Percentiles rank a stretch among this genome's conserved stretches.
These are phyloP conservation scores for Angomonas ambiguus DNA, from an alignment of 208 protist genomes.

Conservation along the genomic window DNA sequence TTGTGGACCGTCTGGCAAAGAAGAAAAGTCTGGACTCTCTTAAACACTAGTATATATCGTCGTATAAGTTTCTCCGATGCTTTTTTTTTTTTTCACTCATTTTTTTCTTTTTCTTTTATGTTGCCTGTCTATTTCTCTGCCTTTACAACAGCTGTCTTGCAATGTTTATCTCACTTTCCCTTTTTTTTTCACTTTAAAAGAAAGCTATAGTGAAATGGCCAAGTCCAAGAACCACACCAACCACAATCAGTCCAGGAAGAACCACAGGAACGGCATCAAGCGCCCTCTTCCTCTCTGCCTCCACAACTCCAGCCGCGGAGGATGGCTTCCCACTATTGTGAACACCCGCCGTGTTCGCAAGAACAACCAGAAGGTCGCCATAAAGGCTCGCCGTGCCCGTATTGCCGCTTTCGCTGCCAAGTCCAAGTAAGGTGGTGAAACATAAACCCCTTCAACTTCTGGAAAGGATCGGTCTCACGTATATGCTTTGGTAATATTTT, in stretches of 20 bases:
- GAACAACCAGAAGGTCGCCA: constrained; percentile 83
- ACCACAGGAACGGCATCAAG: constrained; percentile 91
- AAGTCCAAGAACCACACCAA: constrained; percentile 94
- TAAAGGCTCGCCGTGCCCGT: constrained; percentile 72
- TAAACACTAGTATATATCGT: constrained; percentile 23
- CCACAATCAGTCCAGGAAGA: constrained; percentile 92
- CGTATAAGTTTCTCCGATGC: no score
- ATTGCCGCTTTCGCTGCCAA: constrained; percentile 55
- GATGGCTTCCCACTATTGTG: constrained; percentile 73
- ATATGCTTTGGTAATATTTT: constrained; percentile 3
- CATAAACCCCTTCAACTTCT: constrained; percentile 1
- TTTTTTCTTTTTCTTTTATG: neutral
- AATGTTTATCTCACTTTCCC: constrained; percentile 5
- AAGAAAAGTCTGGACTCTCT: constrained; percentile 70
- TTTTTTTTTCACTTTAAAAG: constrained; percentile 12
- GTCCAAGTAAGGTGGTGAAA: constrained; percentile 4
- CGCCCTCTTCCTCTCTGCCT: constrained; percentile 60
- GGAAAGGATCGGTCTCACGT: neutral
- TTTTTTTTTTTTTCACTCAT: constrained; percentile 2
- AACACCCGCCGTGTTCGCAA: constrained; percentile 85
- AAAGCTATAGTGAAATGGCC: constrained; percentile 54
- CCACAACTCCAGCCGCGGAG: constrained; percentile 77
- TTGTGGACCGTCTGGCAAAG: constrained; percentile 66
- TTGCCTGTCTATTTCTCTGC: neutral
- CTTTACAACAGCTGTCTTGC: constrained; percentile 3